Base-by-base conservation (phyloP, 176 grass and related monocot species). In the Hyparrhenia diplandra region DNA sequence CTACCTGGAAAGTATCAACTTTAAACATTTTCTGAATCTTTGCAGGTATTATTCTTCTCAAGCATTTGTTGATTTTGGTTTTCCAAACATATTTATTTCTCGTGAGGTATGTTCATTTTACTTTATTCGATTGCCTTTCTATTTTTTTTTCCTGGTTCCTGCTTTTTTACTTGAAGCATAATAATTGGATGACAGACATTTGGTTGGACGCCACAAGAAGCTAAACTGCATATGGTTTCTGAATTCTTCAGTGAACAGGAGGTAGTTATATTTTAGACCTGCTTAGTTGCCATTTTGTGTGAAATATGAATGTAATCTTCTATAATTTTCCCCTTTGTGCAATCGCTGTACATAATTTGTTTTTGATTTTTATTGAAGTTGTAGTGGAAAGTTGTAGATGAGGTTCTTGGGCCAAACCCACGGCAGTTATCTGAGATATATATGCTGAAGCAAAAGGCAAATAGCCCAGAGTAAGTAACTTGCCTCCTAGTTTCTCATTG, bases 341-440 rank as follows among this genome's bases (percentile, higher is more conserved):
- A 80, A 75, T 41, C 36, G 55, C 25, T 51, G 16, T 73, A 79
- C 77, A 83, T 91, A 88, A 88, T 88, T 93, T 84, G 58, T 68
- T 88, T 82, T 74, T 89, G 28, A 61, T 83, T 46, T 93, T 89
- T 85, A 87, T 86, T 98, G 92, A 95, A 98, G 90, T 98, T 94
- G 73, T 98, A 98, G 96, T 98, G 96, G 96, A 91, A 95, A 98
- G 90, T 91, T 87, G 85, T 98, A 31, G 88, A 95, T 76, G 96
- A 98, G 79, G 68, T 98, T 86, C 90, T 98, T 89, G 96, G 96
- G 41, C 67, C 90, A 85, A 98, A 98, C 51, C 82, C 84, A 77
- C 87, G 88, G 41, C 92, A 98, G 60, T 79, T 98, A 78, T 98
- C 88, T 84, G 96, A 98, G 76, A 80, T 95, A 57, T 95, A 93